Conservation (phyloP, 2,329 filamentous ascomycete species). For the Aspergillus fischeri region DNA sequence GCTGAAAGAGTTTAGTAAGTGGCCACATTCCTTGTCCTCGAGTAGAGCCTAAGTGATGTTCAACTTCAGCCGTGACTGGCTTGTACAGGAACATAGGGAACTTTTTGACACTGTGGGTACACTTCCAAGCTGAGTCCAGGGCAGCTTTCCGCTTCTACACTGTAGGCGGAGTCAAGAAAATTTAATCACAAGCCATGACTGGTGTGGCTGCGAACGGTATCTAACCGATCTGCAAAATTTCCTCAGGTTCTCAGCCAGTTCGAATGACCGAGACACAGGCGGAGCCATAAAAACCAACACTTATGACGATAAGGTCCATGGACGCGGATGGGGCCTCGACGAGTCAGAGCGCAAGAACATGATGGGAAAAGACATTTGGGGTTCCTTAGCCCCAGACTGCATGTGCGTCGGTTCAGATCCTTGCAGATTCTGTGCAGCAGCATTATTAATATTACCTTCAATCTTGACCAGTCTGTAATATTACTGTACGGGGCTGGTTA, state of each 20-base stretch:
- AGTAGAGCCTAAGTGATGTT: background rate
- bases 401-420: conserved; percentile 19
- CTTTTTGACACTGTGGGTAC: no score
- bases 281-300: background rate
- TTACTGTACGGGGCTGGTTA: background rate
- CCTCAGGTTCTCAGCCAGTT: conserved; percentile 3
- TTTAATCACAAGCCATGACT: conserved; percentile 1
- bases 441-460: conserved; percentile 3
- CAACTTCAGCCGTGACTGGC: background rate
- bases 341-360: conserved; percentile 26
- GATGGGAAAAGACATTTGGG: conserved; percentile 2
- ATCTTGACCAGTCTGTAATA: background rate
- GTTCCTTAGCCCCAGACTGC: background rate
- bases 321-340: conserved; percentile 21
- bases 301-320: conserved; percentile 22
- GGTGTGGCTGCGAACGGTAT: conserved; percentile 17
- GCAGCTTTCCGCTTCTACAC: no score
- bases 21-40: background rate
- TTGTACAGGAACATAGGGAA: background rate
- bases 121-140: background rate
- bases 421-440: conserved; percentile 27
- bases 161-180: conserved; percentile 12
- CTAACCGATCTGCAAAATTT: conserved; percentile 20
- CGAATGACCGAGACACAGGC: conserved; percentile 11
- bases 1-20: background rate